Evolutionary conservation across 345 rosid genomes (phyloP).

Genomic region (Triadica sebifera): DNA sequence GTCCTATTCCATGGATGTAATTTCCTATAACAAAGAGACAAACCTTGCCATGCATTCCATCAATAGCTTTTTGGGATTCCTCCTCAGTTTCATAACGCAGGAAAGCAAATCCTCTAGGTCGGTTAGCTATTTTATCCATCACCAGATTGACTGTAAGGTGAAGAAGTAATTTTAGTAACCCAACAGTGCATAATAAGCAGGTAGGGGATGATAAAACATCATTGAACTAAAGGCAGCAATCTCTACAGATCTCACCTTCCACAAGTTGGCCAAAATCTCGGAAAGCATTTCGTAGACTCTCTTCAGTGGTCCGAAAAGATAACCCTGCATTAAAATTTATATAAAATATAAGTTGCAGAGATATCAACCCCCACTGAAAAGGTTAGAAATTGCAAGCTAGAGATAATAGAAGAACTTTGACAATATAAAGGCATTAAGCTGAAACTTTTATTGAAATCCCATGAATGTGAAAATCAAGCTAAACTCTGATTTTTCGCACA

Average conservation of each 20-base stretch:
- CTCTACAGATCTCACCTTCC: constrained; percentile 41
- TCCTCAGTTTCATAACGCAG: constrained; percentile 66
- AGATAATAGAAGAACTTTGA: background rate
- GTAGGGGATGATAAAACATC: background rate
- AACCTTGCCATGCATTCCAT: constrained; percentile 95
- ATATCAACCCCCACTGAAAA: background rate
- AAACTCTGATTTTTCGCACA: too few species aligned
- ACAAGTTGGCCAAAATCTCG: constrained; percentile 59
- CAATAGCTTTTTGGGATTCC: constrained; percentile 62
- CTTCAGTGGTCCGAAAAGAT: constrained; percentile 76
- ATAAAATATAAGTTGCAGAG: background rate
- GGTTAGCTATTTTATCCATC: constrained; percentile 75
- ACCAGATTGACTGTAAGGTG: constrained; percentile 56
- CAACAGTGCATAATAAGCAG: background rate
- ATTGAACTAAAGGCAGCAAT: constrained; percentile 4
- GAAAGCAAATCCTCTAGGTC: constrained; percentile 83
- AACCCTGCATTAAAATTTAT: constrained; percentile 46
- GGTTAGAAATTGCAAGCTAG: background rate
- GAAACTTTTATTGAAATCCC: too few species aligned
- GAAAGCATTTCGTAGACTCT: constrained; percentile 65
- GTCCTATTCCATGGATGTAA: background rate
- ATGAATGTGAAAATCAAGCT: too few species aligned
- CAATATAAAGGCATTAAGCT: background rate
- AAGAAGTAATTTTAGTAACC: background rate
- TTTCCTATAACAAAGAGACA: background rate